Base-by-base conservation (phyloP, 73 alveolate species). In the Uronychia setigera region DNA sequence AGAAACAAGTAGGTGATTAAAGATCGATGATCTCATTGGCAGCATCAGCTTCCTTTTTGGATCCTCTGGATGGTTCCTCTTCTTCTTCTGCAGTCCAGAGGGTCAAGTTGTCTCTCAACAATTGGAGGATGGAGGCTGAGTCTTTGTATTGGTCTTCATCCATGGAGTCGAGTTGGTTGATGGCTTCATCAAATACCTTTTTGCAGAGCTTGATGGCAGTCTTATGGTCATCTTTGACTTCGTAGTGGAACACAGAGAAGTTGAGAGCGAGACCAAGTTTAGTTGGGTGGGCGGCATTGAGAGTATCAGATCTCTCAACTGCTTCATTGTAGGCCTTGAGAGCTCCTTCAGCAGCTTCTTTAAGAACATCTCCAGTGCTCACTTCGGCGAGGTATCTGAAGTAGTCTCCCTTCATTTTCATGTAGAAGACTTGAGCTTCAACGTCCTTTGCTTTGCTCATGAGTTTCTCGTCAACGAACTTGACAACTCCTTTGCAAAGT, bases 401-500 rank as follows among this genome's bases (percentile, higher is more conserved):
- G 59, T 88, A 88, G 76, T 88, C 94, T 25, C 91, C 91, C 35
- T 78, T 76, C 58, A 88, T 31, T 46, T 88, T 88, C 59, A 59
- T 34, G 74, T 88, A 88, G 75, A 60, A 89, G 31, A 83, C 86
- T 58, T 83, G 35, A 27, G 88, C 77, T 46, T 89, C 95, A 0
- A 79, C 59, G 32, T 77, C 80, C 67, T 91, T 81, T 35, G 96
- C 94, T 76, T 87, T 94, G 80, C 86, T 93, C 87, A 96, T 82
- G 77, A 96, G 90, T 81, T 60, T 77, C 60, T 85, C 81, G 85
- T 88, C 93, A 76, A 97, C 90, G 87, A 96, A 80, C 28, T 87
- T 81, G 80, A 96, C 77, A 59, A 94, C 93, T 78, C 79, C 87
- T 28, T 80, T 82, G 76, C 95, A 91, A 74, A 96, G 90, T 89